phyloP scores from a whole-genome alignment of 1,139 yeast genomes.

The Blastobotrys petasosporus region DNA sequence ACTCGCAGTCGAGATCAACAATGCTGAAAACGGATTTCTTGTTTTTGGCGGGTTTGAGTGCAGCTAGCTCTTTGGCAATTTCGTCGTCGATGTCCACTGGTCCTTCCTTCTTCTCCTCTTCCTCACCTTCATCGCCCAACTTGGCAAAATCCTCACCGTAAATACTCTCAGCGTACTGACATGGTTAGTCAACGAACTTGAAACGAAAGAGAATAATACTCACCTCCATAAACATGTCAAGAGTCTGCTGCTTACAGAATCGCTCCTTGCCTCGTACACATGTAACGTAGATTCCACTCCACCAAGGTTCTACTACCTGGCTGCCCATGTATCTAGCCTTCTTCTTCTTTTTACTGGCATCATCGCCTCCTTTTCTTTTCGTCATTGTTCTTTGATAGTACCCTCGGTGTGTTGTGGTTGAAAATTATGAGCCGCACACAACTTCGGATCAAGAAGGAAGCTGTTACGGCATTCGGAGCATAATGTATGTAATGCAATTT shows the following conservation, averaged over 20 bases:
- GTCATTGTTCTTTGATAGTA: background rate
- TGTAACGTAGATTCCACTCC: slow-evolving; percentile 81
- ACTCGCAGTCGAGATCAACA: slow-evolving; percentile 73
- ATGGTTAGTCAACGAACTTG: background rate
- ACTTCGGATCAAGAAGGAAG: too few relatives aligned
- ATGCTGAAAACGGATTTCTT: slow-evolving; percentile 45
- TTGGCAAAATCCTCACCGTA: slow-evolving; percentile 32
- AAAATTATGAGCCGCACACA: too few relatives aligned
- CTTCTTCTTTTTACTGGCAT: background rate
- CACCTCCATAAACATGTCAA: slow-evolving; percentile 50
- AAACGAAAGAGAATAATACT: background rate
- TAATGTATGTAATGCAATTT: too few relatives aligned
- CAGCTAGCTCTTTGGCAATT: slow-evolving; percentile 61
- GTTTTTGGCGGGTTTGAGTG: slow-evolving; percentile 40
- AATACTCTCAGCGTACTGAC: slow-evolving; percentile 26
- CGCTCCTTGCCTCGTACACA: slow-evolving; percentile 75
- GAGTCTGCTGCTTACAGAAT: slow-evolving; percentile 67
- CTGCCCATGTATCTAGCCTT: background rate
- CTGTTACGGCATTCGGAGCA: too few relatives aligned
- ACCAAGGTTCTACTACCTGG: slow-evolving; percentile 58
- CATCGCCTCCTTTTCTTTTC: background rate
- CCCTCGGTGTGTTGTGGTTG: background rate
- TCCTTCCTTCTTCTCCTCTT: slow-evolving; percentile 31
- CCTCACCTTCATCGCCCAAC: slow-evolving; percentile 33
- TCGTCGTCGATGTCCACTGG: slow-evolving; percentile 65